Evolutionary conservation across 176 grass and related monocot genomes (phyloP).

Genomic region (Aegilops tauschii): DNA sequence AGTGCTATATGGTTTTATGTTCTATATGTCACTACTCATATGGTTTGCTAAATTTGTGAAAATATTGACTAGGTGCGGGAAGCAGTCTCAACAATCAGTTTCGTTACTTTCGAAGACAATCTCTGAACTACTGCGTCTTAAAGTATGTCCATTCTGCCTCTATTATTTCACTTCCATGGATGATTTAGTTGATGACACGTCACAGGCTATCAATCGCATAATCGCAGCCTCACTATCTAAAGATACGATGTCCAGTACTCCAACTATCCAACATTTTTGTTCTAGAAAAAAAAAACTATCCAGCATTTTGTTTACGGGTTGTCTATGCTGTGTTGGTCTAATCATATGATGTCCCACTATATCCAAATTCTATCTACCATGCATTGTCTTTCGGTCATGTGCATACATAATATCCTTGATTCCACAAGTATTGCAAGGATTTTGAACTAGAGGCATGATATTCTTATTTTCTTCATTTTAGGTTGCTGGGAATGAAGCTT

Average conservation of each 20-base stretch:
- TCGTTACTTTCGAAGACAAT: constrained; percentile 40
- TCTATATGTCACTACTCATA: not conserved
- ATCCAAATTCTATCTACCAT: not conserved
- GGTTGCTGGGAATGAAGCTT: constrained; percentile 88
- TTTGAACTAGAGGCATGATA: not conserved
- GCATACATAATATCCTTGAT: not conserved
- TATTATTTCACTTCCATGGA: not conserved
- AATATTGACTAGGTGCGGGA: constrained; percentile 38
- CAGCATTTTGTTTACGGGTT: constrained; percentile 17
- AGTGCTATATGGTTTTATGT: constrained; percentile 16
- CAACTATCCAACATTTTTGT: constrained; percentile 14
- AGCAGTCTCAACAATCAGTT: constrained; percentile 48
- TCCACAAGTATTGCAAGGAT: constrained; percentile 4
- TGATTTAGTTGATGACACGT: constrained; percentile 18
- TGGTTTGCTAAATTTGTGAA: constrained; percentile 30
- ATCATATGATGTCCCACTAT: constrained; percentile 6
- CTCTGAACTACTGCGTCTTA: constrained; percentile 60
- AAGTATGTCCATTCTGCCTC: constrained; percentile 44
- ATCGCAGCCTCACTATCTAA: not conserved
- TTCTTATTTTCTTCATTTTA: constrained; percentile 41
- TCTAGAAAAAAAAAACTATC: not conserved
- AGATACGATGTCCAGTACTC: not conserved
- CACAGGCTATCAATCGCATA: not conserved
- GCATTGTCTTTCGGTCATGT: not conserved
- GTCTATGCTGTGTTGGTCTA: not conserved